Conservation (phyloP, 225 moss, liverwort and hornwort species). For the Neckera pumila region DNA sequence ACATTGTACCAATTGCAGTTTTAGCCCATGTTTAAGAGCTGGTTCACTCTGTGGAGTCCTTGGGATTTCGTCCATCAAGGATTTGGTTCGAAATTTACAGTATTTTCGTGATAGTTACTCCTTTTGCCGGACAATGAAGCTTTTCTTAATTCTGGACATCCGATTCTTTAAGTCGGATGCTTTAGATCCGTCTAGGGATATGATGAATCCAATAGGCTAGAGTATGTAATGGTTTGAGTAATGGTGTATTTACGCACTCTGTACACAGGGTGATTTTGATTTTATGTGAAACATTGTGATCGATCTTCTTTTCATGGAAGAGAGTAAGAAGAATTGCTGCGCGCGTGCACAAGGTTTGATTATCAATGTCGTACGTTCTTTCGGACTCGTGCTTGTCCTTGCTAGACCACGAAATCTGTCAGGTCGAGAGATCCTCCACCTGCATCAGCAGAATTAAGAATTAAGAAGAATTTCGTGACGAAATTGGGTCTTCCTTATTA, state of each 20-base stretch:
- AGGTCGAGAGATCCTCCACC: not conserved
- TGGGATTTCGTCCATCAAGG: not conserved
- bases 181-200: not conserved
- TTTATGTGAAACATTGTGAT: not conserved
- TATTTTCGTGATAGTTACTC: not conserved
- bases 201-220: not conserved
- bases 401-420: not conserved
- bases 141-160: not conserved
- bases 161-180: not conserved
- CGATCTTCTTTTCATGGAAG: not conserved
- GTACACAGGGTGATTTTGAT: not conserved
- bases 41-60: not conserved
- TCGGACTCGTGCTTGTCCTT: not conserved
- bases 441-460: too few relatives aligned
- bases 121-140: too few relatives aligned
- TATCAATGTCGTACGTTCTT: not conserved
- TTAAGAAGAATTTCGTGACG: too few relatives aligned
- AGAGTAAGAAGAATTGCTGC: not conserved
- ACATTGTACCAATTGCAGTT: not conserved
- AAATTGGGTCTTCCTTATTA: not conserved
- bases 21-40: not conserved
- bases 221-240: not conserved
- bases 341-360: not conserved
- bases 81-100: not conserved
- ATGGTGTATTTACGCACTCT: not conserved